Conservation (phyloP, 345 rosid genomes). For the Abelmoschus esculentus region DNA sequence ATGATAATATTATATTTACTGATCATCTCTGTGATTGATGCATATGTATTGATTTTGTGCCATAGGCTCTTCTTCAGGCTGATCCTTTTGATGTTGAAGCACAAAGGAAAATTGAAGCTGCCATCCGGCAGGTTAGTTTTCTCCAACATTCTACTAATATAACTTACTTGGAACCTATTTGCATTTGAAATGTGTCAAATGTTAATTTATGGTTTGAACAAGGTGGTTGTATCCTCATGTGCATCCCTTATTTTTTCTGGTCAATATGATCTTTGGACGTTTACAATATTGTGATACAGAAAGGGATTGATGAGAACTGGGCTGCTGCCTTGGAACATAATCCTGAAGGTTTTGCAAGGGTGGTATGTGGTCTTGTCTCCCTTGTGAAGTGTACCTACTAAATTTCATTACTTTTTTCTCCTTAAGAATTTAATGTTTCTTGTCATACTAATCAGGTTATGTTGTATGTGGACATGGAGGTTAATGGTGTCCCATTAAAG, state of each 20-base stretch:
- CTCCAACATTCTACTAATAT: slow-evolving; percentile 1
- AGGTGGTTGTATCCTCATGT: neutral
- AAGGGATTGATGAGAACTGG: slow-evolving; percentile 99
- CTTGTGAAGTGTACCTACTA: slow-evolving; percentile 5
- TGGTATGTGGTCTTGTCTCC: slow-evolving; percentile 53
- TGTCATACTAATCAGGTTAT: slow-evolving; percentile 50
- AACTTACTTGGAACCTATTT: neutral
- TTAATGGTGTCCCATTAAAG: slow-evolving; percentile 87
- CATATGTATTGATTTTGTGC: neutral
- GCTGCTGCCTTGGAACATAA: slow-evolving; percentile 97
- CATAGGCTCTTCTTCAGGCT: slow-evolving; percentile 79
- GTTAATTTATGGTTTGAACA: neutral
- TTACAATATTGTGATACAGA: slow-evolving; percentile 37
- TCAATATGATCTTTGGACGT: neutral
- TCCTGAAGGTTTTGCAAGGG: slow-evolving; percentile 98
- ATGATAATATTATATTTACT: neutral
- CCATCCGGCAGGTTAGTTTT: slow-evolving; percentile 76
- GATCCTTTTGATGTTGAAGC: slow-evolving; percentile 99
- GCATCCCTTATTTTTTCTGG: neutral
- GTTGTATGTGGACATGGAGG: slow-evolving; percentile 99
- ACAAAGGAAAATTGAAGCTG: slow-evolving; percentile 95
- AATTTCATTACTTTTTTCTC: neutral
- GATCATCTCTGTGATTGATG: neutral
- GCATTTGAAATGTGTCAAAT: neutral
- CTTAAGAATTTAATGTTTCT: slow-evolving; percentile 10